A percentile compares a stretch with the other conserved stretches of the same genome.
These are phyloP conservation scores for Didymella keratinophila DNA, from an alignment of 2,329 filamentous ascomycete species.

Conservation along the genomic window DNA sequence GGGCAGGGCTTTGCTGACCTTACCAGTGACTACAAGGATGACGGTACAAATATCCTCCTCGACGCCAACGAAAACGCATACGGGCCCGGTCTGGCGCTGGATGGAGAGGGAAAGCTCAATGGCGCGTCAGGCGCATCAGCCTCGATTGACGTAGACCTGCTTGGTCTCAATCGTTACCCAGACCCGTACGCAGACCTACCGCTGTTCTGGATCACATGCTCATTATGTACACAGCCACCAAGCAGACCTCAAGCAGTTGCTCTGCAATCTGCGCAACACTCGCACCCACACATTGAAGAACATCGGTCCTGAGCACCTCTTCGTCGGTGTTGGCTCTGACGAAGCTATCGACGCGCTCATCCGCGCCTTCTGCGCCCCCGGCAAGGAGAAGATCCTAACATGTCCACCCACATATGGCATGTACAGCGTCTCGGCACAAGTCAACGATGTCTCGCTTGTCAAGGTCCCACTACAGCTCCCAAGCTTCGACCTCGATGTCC, in stretches of 20 bases:
- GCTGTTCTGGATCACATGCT: background rate
- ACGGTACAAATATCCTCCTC: constrained; percentile 93
- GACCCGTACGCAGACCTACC: constrained; percentile 68
- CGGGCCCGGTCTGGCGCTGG: constrained; percentile 75
- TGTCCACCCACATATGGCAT: constrained; percentile 98
- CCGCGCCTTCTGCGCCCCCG: constrained; percentile 90
- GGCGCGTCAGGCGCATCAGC: constrained; percentile 39
- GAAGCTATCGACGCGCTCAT: constrained; percentile 96
- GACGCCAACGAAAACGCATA: constrained; percentile 99
- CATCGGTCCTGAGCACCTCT: constrained; percentile 82
- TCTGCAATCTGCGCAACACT: constrained; percentile 88
- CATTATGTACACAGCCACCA: constrained; percentile 69
- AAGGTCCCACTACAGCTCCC: constrained; percentile 83
- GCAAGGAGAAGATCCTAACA: constrained; percentile 86
- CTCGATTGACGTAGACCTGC: constrained; percentile 73
- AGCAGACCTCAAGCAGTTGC: constrained; percentile 79
- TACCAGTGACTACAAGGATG: constrained; percentile 93
- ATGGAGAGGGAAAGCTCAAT: constrained; percentile 57
- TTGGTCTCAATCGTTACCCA: constrained; percentile 90
- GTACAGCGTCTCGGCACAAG: constrained; percentile 92
- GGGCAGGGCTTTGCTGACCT: constrained; percentile 22
- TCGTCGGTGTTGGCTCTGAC: constrained; percentile 94
- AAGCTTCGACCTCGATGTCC: constrained; percentile 75
- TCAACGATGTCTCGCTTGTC: constrained; percentile 89
- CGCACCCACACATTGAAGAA: constrained; percentile 77